These are phyloP conservation scores for Salix caprea DNA, from an alignment of 345 rosid genomes.

Conservation along the genomic window DNA sequence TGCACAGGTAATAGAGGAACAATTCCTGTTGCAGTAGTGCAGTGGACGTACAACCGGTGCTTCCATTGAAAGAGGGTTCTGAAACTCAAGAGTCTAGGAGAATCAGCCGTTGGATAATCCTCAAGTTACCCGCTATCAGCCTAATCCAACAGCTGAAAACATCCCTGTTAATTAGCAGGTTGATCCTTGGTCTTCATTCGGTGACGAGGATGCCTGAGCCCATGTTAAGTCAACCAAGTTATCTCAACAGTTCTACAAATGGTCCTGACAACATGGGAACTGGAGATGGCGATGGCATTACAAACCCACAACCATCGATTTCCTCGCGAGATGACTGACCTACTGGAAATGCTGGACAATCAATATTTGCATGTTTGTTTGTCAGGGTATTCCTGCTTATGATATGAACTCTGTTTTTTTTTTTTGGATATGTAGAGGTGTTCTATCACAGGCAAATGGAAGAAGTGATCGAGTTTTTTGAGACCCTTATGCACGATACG, in stretches of 20 bases:
- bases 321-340: too few relatives aligned
- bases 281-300: constrained; percentile 49
- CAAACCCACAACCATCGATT: background rate
- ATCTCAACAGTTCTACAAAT: constrained; percentile 46
- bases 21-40: too few relatives aligned
- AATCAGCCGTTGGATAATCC: constrained; percentile 38
- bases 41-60: too few relatives aligned
- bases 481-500: too few relatives aligned
- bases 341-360: too few relatives aligned
- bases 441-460: too few relatives aligned
- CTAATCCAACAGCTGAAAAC: constrained; percentile 37
- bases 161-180: constrained; percentile 31
- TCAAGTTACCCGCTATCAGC: constrained; percentile 31
- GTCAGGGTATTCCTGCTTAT: too few relatives aligned
- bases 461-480: too few relatives aligned
- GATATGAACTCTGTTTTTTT: too few relatives aligned
- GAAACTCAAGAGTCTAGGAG: constrained; percentile 56
- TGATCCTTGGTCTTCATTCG: constrained; percentile 20
- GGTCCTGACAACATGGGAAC: constrained; percentile 65
- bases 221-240: constrained; percentile 48
- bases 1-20: too few relatives aligned
- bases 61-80: constrained; percentile 54
- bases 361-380: too few relatives aligned
- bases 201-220: constrained; percentile 25
- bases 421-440: too few relatives aligned